Percentiles rank a stretch among this genome's conserved stretches.
These are phyloP conservation scores for Colletotrichum australisinense DNA, from an alignment of 2,329 filamentous ascomycete genomes.

Conservation along the genomic window DNA sequence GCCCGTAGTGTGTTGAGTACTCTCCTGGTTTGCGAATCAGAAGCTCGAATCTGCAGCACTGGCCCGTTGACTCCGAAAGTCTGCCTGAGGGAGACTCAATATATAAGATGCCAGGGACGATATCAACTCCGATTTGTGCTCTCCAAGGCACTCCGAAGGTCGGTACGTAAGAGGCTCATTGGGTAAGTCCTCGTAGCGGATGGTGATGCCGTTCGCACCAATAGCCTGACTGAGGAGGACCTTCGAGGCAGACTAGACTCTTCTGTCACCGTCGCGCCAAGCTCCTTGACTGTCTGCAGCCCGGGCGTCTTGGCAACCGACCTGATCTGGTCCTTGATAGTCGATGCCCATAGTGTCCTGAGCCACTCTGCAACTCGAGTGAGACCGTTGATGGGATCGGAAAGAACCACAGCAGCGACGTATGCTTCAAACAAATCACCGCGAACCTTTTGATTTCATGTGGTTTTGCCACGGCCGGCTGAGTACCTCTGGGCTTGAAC, in stretches of 20 bases:
- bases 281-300: constrained; percentile 31
- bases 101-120: no score
- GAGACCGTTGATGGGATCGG: constrained; percentile 73
- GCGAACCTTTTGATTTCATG: constrained; percentile 75
- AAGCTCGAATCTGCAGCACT: no score
- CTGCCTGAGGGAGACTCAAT: no score
- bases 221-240: constrained; percentile 63
- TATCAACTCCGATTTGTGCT: no score
- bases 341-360: constrained; percentile 77
- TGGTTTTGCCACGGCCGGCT: constrained; percentile 52
- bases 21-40: no score
- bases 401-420: constrained; percentile 80
- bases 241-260: constrained; percentile 51
- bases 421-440: constrained; percentile 95
- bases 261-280: constrained; percentile 21
- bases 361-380: constrained; percentile 76
- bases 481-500: constrained; percentile 42
- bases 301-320: constrained; percentile 24
- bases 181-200: constrained; percentile 71
- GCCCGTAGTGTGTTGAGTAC: constrained; percentile 77
- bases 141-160: no score
- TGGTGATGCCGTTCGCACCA: constrained; percentile 65
- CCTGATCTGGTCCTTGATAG: constrained; percentile 66
- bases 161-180: no score
- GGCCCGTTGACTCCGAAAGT: no score